Conservation (phyloP, 1,284 basidiomycete species). For the Rhodofomes roseus region DNA sequence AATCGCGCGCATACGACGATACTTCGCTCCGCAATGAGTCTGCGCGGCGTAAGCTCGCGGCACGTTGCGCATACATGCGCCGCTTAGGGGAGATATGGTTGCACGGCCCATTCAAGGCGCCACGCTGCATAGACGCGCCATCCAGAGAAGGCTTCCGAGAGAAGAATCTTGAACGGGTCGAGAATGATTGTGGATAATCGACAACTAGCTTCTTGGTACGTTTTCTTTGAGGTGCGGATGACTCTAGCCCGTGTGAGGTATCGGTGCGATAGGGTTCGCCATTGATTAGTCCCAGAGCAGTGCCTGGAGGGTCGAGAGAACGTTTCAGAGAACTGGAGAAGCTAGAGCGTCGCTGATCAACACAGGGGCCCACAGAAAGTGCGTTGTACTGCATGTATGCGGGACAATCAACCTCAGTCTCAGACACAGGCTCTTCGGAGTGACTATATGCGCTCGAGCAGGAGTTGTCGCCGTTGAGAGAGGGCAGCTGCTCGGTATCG, state of each 20-base stretch:
- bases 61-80: conserved; percentile 13
- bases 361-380: neutral
- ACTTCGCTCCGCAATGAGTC: conserved; percentile 16
- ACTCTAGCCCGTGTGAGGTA: neutral
- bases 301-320: neutral
- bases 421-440: neutral
- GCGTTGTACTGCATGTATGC: neutral
- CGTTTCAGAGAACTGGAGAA: neutral
- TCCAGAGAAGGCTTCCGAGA: neutral
- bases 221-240: neutral
- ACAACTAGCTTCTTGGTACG: neutral
- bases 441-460: neutral
- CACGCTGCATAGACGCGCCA: neutral
- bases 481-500: neutral
- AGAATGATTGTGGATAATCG: neutral
- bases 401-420: too few species aligned
- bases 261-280: neutral
- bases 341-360: neutral
- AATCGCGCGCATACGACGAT: neutral
- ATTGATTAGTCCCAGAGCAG: neutral
- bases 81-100: neutral
- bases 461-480: neutral
- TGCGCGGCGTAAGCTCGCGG: conserved; percentile 18
- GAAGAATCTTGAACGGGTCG: conserved; percentile 1
- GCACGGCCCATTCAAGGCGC: neutral